Evolutionary conservation across 768 basidiomycete genomes (phyloP), one percentile per base, ranked within the genome.

Genomic region (Lentinula raphanica): DNA sequence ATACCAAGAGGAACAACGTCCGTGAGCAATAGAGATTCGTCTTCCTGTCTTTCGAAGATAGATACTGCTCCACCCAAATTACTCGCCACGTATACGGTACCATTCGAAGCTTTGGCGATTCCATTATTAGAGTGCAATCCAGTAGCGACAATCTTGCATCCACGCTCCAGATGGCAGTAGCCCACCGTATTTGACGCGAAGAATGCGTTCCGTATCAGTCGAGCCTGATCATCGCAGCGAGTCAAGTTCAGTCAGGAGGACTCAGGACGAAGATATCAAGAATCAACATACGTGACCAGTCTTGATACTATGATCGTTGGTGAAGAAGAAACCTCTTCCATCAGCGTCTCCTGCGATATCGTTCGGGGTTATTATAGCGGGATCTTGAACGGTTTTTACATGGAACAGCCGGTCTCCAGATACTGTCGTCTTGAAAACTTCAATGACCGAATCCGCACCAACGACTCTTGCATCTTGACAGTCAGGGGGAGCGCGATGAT

Each of bases 381-480:
- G 72, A 65, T 86, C 78, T 35, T 77, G 69, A 19, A 90, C 70
- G 3, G 90, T 90, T 59, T 68, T 75, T 25, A 90, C 66, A 64
- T 88, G 81, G 4, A 68, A 73, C 49, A 89, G 62, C 1, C 65
- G 72, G 23, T 69, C 64, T 54, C 75, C 71, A 12, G 80, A 80
- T 1, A 79, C 60, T 0, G 60, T 68, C 1, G 82, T 85, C 63
- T 77, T 79, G 67, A 90, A 90, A 21, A 92, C 75, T 66, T 92
- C 89, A 23, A 92, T 71, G 54, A 75, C 79, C 1, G 87, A 88
- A 66, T 90, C 84, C 1, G 88, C 86, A n/a, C 89, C 90, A 5
- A 79, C 74, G 13, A 66, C 62, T 5, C 58, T 62, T 1, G 80
- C 69, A 23, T 72, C 66, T 12, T 67, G 62, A 12, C 68, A 73